Evolutionary conservation across 148 eudicot species (phyloP), one percentile per base, ranked within the genome.

Genomic region (Arbutus unedo): DNA sequence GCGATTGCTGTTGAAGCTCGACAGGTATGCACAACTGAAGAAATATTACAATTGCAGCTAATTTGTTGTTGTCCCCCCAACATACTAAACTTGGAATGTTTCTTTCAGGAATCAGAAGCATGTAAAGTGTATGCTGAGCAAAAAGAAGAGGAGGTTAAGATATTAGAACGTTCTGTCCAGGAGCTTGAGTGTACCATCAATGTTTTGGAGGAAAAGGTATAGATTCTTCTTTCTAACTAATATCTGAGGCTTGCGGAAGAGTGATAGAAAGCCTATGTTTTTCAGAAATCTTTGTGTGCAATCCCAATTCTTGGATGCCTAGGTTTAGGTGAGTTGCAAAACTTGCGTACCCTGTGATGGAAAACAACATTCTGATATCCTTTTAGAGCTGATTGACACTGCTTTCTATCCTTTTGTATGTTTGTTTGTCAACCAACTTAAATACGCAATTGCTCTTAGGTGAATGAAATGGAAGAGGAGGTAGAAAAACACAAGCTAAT

Each of bases 141-240:
- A 81, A 92, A 92, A 85, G 94, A 92, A 84, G 93, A 90, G 88
- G 93, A 92, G 84, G 94, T 90, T 45, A 90, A 85, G 84, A 90
- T 92, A 71, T 85, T 92, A 81, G 94, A 92, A 83, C 84, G 70
- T 75, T 92, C 94, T 57, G 87, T 92, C 41, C 90, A 90, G 85
- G 94, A 92, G 87, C 94, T 92, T 83, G 94, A 92, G 79, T 47
- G 84, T 78, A 92, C 94, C 60, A 83, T 92, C 74, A 89, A 90
- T 85, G 89, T 90, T 44, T 85, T 92, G 84, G 93, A 92, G 87
- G 87, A 89, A 70, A 89, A 88, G 92, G 94, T 92, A 31, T 49
- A 82, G 83, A 73, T 51, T 68, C 15, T 47, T 18, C 45, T n/a
- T 79, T 38, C 10, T 23, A 14, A 51, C 21, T 72, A 54, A 49